These are phyloP conservation scores for Lolium rigidum DNA, from an alignment of 176 grass and related monocot species.

Conservation along the genomic window DNA sequence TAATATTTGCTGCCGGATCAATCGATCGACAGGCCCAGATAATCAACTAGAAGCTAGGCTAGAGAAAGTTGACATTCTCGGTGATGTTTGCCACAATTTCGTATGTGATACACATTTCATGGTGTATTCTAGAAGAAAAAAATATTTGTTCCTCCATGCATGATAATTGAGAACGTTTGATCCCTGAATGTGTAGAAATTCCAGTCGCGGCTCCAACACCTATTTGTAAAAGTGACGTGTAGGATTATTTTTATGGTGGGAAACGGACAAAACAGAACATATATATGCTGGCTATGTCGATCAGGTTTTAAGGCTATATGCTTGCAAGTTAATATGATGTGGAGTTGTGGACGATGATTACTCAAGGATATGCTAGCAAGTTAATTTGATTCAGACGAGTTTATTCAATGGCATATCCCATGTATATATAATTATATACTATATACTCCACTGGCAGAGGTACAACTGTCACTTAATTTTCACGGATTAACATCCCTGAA, in stretches of 20 bases:
- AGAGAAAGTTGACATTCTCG: neutral
- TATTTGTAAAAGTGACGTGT: neutral
- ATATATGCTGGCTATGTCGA: neutral
- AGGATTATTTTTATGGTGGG: neutral
- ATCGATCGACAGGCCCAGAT: neutral
- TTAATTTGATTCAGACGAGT: neutral
- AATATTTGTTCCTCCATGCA: neutral
- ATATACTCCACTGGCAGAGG: too few relatives aligned
- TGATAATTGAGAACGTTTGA: neutral
- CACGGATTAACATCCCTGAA: too few relatives aligned
- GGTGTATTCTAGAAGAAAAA: too few relatives aligned
- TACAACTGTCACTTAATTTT: too few relatives aligned
- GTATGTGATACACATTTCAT: too few relatives aligned
- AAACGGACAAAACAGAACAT: neutral
- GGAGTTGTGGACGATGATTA: neutral
- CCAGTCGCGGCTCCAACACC: neutral
- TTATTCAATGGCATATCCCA: neutral
- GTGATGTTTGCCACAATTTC: neutral
- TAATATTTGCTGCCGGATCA: too few relatives aligned
- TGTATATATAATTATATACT: neutral
- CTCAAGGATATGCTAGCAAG: constrained; percentile 12
- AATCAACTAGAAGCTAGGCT: neutral
- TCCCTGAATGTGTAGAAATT: neutral
- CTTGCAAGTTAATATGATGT: neutral
- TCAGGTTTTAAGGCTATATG: neutral